Evolutionary conservation across 176 grass and related monocot species (phyloP), one percentile per base, ranked within the genome.

Genomic region (Oropetium thomaeum): DNA sequence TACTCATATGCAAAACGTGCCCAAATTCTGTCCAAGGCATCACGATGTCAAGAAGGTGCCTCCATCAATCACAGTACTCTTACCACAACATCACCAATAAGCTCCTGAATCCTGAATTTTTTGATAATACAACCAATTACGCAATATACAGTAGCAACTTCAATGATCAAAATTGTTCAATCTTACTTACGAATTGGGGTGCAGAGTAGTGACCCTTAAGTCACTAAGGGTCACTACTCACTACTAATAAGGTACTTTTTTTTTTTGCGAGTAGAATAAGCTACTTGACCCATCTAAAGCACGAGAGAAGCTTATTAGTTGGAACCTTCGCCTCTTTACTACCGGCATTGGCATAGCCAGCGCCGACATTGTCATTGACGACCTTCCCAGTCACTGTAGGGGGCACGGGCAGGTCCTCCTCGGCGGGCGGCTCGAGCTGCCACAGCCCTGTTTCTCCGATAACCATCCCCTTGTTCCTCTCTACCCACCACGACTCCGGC

Each of bases 401-500:
- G 2, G 90, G 90, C 13, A 80, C 81, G 14, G 94, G 94, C 62
- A 85, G 16, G 75, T 91, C 70, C 68, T 87, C 93, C 27, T 87
- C 67, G 2, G 39, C 31, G 0, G 88, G 94, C 38, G 58, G 62
- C 26, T 85, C 66, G 13, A 91, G 80, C 77, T 45, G 26, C 90
- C 90, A 97, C 58, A 85, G 81, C 12, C 90, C 90, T 2, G 72
- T 80, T 12, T 70, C 70, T 12, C 81, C 86, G 38, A 91, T 78
- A 49, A 92, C 80, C 95, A 97, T 92, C 26, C 88, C 91, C 52
- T 92, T 97, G 81, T 93, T 85, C 66, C 65, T 78, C 76, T 97
- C 95, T 39, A 92, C 81, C 95, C 95, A 97, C 95, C 95, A 97
- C 54, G 86, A 92, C 69, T 83, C 86, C 74, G 95, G 91, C 42